Evolutionary conservation across 1,139 yeast species (phyloP), one percentile per base, ranked within the genome.

Genomic region (Arxiozyma telluris): DNA sequence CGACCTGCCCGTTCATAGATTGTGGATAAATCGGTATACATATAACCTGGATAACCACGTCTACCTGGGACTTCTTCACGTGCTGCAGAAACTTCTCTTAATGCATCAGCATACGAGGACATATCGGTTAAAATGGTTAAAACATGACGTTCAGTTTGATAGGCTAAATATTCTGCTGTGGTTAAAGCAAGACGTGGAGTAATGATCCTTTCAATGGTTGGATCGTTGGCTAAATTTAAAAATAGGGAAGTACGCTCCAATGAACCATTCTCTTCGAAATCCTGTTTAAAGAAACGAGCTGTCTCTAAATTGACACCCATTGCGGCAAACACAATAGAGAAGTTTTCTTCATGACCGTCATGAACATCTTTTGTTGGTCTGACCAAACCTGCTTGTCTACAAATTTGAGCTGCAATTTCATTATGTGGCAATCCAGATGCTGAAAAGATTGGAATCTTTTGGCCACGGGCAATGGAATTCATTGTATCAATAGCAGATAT

Each of bases 31-130:
- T 93, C 98, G 52, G 99, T 93, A 77, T 93, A 93, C 99, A 93
- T 93, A 75, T 93, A 93, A 87, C 99, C 99, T 60, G 99, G 99
- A 76, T 93, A 93, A 79, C 99, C 99, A 84, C 99, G 90, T 82
- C 99, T 90, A 80, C 99, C 99, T 69, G 99, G 99, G 50, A 93
- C 99, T 77, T 93, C 99, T 77, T 93, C 99, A 81, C 99, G 88
- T 52, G 99, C 99, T 58, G 99, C 98, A 57, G 98, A 90, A 53
- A 93, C 98, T 78, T 93, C 99, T 83, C 99, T 91, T 71, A 93
- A 80, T 45, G 99, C 99, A 74, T 93, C 99, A 44, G 99, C 99
- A 72, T 93, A 93, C 20, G 98, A 93, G 27, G 97, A 89, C 99
- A 93, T 93, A 77, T 93, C 99, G 55, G 99, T 94, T 70, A 93